phyloP scores from a whole-genome alignment of 306 rosid species.

The Pyrus betulifolia region DNA sequence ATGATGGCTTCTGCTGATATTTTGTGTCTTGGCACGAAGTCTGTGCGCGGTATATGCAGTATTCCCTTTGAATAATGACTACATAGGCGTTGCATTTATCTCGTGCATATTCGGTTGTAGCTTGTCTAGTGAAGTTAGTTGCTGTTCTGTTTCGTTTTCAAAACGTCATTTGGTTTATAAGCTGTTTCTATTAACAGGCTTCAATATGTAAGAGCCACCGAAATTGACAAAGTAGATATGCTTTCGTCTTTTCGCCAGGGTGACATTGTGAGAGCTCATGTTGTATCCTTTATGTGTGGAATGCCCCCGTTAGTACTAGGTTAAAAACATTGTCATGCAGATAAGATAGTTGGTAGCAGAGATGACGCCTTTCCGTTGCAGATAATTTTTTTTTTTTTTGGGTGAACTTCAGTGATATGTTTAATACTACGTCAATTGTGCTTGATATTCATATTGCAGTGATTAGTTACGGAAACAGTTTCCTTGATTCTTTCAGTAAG shows the following conservation, averaged over 20 bases:
- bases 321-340: neutral
- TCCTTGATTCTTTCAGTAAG: slow-evolving; percentile 39
- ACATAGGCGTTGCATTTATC: neutral
- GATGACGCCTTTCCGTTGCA: neutral
- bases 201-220: slow-evolving; percentile 92
- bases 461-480: slow-evolving; percentile 1
- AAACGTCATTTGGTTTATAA: neutral
- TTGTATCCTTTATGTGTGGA: slow-evolving; percentile 46
- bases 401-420: neutral
- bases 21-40: slow-evolving; percentile 77
- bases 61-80: neutral
- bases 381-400: neutral
- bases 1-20: slow-evolving; percentile 71
- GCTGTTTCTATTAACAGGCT: slow-evolving; percentile 48
- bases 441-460: neutral
- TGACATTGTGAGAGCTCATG: slow-evolving; percentile 74
- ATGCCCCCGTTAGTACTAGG: neutral
- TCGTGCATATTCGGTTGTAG: neutral
- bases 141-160: neutral
- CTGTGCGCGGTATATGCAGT: slow-evolving; percentile 53
- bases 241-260: slow-evolving; percentile 65
- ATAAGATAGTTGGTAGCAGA: neutral
- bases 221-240: slow-evolving; percentile 95
- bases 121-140: neutral
- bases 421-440: neutral